phyloP scores from a whole-genome alignment of 495 filamentous ascomycete genomes.

The Penicillium verhagenii region DNA sequence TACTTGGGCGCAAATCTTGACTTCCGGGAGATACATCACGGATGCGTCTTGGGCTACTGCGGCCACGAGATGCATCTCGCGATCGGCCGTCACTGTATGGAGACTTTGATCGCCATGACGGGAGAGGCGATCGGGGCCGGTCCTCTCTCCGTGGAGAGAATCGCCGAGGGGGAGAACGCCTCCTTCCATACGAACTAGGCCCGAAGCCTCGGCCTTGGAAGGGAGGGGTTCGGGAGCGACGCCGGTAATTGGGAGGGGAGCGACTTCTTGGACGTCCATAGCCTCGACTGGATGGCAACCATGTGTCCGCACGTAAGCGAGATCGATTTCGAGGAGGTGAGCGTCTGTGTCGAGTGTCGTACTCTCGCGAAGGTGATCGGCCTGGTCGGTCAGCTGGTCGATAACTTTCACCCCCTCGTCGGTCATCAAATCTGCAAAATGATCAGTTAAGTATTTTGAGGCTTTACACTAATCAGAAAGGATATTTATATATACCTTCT shows the following conservation, averaged over 20 bases:
- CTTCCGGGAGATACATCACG: conserved; percentile 33
- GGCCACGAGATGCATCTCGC: conserved; percentile 34
- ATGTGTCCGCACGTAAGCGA: conserved; percentile 48
- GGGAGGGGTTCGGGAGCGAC: conserved; percentile 48
- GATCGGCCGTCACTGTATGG: conserved; percentile 37
- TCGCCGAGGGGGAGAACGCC: conserved; percentile 42
- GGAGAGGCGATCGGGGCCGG: conserved; percentile 41
- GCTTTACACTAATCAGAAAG: neutral
- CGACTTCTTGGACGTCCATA: conserved; percentile 45
- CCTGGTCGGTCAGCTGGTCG: conserved; percentile 42
- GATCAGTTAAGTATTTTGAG: conserved; percentile 8
- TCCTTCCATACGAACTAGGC: conserved; percentile 31
- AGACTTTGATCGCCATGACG: conserved; percentile 45
- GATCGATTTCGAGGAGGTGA: conserved; percentile 43
- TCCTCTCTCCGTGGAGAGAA: conserved; percentile 43
- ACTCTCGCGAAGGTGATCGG: conserved; percentile 39
- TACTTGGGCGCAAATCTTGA: conserved; percentile 26
- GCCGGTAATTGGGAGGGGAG: conserved; percentile 40
- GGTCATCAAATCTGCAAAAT: conserved; percentile 49
- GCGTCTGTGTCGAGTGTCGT: conserved; percentile 37
- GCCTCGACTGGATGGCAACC: conserved; percentile 40
- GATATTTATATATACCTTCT: conserved; percentile 37
- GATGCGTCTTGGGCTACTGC: conserved; percentile 32
- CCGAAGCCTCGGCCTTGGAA: conserved; percentile 39
- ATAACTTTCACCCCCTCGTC: conserved; percentile 55